Evolutionary conservation across 2,329 filamentous ascomycete genomes (phyloP).

Genomic region (Thyridium curvatum): DNA sequence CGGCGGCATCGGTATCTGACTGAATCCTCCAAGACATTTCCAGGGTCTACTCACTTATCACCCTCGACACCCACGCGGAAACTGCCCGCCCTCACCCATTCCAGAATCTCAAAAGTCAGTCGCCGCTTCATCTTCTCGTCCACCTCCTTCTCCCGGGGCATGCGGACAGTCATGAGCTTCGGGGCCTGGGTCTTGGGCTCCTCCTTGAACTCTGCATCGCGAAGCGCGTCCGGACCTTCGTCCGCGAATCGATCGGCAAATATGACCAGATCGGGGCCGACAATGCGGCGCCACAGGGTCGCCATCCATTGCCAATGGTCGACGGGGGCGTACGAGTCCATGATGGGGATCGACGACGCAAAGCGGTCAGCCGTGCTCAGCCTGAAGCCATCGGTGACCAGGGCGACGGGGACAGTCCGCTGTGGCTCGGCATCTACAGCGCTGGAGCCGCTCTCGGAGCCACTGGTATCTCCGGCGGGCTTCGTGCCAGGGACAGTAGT

Average conservation of each 20-base stretch:
- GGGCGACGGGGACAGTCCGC: conserved; percentile 55
- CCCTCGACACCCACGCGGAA: conserved; percentile 16
- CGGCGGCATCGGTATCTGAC: no score
- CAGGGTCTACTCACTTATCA: no score
- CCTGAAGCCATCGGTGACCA: conserved; percentile 74
- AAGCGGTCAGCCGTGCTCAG: conserved; percentile 72
- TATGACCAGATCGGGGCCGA: conserved; percentile 74
- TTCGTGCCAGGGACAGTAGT: conserved; percentile 18
- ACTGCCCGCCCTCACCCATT: conserved; percentile 59
- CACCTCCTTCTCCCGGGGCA: conserved; percentile 30
- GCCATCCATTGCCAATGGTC: conserved; percentile 99
- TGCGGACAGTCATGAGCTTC: conserved; percentile 48
- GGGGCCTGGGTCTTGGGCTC: conserved; percentile 23
- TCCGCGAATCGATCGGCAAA: conserved; percentile 43
- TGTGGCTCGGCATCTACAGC: conserved; percentile 11
- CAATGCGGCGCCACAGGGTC: conserved; percentile 81
- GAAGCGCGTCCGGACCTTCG: conserved; percentile 15
- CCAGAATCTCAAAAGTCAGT: conserved; percentile 80
- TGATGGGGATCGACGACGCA: conserved; percentile 66
- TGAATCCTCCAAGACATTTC: no score
- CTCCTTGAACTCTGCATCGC: conserved; percentile 48
- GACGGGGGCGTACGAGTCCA: conserved; percentile 70
- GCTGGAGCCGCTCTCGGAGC: background rate
- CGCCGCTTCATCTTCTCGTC: conserved; percentile 67
- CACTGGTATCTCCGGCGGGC: no score